These are phyloP conservation scores for Ministeria vibrans DNA, from an alignment of 78 protist species.

Conservation along the genomic window DNA sequence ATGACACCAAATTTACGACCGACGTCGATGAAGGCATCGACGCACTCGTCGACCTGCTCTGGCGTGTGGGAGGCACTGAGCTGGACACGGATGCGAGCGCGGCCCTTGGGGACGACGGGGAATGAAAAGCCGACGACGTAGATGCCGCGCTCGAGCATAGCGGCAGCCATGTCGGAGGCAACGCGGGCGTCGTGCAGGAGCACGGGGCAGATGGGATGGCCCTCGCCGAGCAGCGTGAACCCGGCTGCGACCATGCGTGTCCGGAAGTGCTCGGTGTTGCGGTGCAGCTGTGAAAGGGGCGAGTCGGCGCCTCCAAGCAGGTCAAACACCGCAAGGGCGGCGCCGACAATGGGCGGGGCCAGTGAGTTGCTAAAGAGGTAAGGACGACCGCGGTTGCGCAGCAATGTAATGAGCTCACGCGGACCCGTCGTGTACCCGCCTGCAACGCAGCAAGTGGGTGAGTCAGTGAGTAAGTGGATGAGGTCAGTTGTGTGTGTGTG, in stretches of 20 bases:
- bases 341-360: conserved; percentile 69
- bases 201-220: conserved; percentile 69
- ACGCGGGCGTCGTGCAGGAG: conserved; percentile 65
- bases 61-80: conserved; percentile 65
- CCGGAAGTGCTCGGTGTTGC: conserved; percentile 58
- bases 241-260: conserved; percentile 57
- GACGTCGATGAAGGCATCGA: conserved; percentile 58
- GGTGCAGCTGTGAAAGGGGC: background rate
- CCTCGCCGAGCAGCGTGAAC: conserved; percentile 20
- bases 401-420: conserved; percentile 40
- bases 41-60: conserved; percentile 32
- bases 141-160: conserved; percentile 53
- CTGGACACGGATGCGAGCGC: conserved; percentile 74
- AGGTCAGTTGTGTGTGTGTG: background rate
- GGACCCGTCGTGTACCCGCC: conserved; percentile 67
- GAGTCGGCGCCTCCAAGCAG: background rate
- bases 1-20: conserved; percentile 17
- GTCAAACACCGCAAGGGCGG: conserved; percentile 32
- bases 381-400: conserved; percentile 63
- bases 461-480: background rate
- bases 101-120: conserved; percentile 66
- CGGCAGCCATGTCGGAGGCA: conserved; percentile 62
- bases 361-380: conserved; percentile 72
- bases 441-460: too few species aligned
- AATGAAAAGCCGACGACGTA: conserved; percentile 65